These are phyloP conservation scores for Syzygium malaccense DNA, from an alignment of 441 rosid species.

Conservation along the genomic window DNA sequence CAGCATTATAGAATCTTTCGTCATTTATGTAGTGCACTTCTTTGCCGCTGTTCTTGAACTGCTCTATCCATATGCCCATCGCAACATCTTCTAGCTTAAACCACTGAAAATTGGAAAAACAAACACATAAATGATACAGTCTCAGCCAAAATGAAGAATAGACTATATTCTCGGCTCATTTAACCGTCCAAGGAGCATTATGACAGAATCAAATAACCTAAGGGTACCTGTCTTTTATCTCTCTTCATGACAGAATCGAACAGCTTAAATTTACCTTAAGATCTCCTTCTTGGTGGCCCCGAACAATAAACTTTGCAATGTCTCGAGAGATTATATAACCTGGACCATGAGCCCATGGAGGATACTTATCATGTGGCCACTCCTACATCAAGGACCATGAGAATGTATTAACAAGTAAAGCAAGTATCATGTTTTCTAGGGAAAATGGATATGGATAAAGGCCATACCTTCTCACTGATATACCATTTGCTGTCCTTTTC, in stretches of 20 bases:
- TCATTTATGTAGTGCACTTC: constrained; percentile 57
- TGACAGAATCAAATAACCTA: neutral
- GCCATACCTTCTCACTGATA: constrained; percentile 58
- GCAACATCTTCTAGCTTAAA: constrained; percentile 93
- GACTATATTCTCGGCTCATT: neutral
- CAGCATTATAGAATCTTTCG: constrained; percentile 63
- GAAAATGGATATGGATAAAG: neutral
- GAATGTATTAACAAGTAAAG: neutral
- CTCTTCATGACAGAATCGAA: neutral
- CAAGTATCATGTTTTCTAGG: neutral
- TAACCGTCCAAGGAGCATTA: neutral
- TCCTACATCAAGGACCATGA: constrained; percentile 37
- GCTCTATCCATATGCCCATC: constrained; percentile 91
- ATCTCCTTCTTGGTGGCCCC: constrained; percentile 56
- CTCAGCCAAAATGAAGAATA: neutral
- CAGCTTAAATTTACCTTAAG: constrained; percentile 40
- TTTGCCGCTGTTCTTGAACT: constrained; percentile 44
- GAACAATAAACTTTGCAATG: constrained; percentile 68
- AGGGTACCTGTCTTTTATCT: neutral
- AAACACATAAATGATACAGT: neutral
- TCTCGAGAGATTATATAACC: constrained; percentile 74
- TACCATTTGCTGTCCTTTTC: constrained; percentile 84
- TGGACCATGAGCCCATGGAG: constrained; percentile 98
- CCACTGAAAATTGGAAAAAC: constrained; percentile 32
- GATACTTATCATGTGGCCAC: constrained; percentile 63